These are phyloP conservation scores for Aureobasidium pullulans DNA, from an alignment of 2,329 filamentous ascomycete genomes.

Conservation along the genomic window DNA sequence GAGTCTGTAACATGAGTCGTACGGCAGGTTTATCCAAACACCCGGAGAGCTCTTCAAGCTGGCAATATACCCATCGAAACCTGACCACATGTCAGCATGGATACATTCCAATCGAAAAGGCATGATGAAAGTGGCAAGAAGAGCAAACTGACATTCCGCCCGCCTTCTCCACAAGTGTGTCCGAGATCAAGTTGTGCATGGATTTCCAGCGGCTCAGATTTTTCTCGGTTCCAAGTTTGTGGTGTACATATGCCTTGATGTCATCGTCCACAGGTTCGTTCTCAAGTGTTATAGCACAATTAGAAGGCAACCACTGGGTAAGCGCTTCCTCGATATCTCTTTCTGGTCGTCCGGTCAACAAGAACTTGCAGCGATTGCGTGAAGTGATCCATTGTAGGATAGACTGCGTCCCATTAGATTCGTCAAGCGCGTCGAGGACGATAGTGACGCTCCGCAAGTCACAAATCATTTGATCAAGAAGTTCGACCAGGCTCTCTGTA, in stretches of 20 bases:
- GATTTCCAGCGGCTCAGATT: background rate
- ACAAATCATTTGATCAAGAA: too few species aligned
- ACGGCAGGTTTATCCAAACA: background rate
- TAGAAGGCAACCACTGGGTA: background rate
- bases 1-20: background rate
- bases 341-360: background rate
- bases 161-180: background rate
- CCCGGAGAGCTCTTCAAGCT: background rate
- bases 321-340: background rate
- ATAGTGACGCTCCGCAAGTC: too few species aligned
- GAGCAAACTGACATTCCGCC: background rate
- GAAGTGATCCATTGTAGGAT: too few species aligned
- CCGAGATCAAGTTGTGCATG: background rate
- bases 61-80: conserved; percentile 15
- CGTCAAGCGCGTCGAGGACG: background rate
- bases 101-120: too few species aligned
- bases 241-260: background rate
- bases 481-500: too few species aligned
- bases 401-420: too few species aligned
- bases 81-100: too few species aligned
- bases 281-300: background rate
- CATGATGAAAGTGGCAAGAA: too few species aligned
- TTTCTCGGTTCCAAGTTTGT: background rate
- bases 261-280: background rate
- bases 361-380: too few species aligned